Evolutionary conservation across 1,284 basidiomycete species (phyloP), one percentile per base, ranked within the genome.

Genomic region (Binderoboletus segoi): DNA sequence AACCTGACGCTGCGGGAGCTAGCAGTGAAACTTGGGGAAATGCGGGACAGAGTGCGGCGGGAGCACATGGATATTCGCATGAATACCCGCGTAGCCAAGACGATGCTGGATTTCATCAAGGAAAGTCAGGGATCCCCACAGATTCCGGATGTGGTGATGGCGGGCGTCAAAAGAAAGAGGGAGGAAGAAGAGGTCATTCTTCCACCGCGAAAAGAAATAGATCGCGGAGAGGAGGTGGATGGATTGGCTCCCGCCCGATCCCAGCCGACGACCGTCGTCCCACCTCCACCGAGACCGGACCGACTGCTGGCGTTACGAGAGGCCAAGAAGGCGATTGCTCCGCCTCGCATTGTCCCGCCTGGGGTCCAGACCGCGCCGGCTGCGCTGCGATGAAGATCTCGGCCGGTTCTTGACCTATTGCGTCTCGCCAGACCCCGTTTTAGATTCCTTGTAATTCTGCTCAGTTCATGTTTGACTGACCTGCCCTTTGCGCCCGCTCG

Each of bases 11-110:
- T 73, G 57, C 58, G 60, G 0, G 75, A 78, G 62, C 61, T 89
- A 32, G 74, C 78, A 1, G 63, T 66, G 28, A 77, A 75, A 0
- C 78, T 89, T 5, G 64, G 62, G 2, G 66, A 69, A 3, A 80
- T 89, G 82, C 73, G 87, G 21, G 64, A 61, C 15, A 66, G 77
- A n/a, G 79, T 85, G 21, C 68, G 88, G 18, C 57, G 61, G 41
- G 66, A 68, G 16, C 81, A 85, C 60, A 61, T 72, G 10, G 83
- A 85, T 67, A 77, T 85, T 15, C 72, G 83, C 49, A 76, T 80
- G 75, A 85, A 86, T 51, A 52, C 63, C 4, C 74, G 78, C 5
- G 81, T 85, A 13, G 73, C 74, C 53, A 81, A 75, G 69, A 79
- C 78, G 13, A 67, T 84, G 70, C 59, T 79, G 7, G 75, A 80